Percentiles rank a stretch among this genome's conserved stretches.
Conservation (phyloP, 176 grass and related monocot genomes). For the Cymbopogon citratus region DNA sequence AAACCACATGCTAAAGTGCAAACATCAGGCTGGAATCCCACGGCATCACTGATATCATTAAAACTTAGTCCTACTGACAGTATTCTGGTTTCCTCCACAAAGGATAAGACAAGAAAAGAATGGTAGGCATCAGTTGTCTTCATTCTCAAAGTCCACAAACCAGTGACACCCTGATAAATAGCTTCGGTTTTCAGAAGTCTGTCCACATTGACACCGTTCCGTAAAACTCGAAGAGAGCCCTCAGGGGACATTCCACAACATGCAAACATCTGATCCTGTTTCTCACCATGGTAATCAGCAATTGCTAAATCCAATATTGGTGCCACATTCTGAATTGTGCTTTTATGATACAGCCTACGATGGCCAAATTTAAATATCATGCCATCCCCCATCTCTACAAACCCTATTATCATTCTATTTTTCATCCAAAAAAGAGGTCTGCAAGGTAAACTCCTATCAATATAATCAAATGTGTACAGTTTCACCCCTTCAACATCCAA, state of each 20-base stretch:
- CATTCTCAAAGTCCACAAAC: conserved; percentile 92
- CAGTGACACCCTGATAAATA: conserved; percentile 87
- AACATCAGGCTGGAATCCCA: conserved; percentile 83
- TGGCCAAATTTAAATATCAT: conserved; percentile 75
- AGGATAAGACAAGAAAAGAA: conserved; percentile 95
- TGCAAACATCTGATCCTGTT: conserved; percentile 94
- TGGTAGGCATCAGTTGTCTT: conserved; percentile 78
- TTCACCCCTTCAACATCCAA: conserved; percentile 54
- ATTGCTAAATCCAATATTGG: conserved; percentile 90
- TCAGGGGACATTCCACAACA: conserved; percentile 96
- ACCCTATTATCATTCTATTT: conserved; percentile 64
- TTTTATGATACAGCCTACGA: conserved; percentile 64
- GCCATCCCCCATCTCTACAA: conserved; percentile 97
- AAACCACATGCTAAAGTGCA: conserved; percentile 97
- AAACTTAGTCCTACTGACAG: conserved; percentile 95
- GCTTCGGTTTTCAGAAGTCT: conserved; percentile 76
- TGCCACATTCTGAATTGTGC: conserved; percentile 84
- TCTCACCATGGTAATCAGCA: conserved; percentile 88
- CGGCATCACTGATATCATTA: conserved; percentile 84
- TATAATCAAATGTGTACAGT: conserved; percentile 54
- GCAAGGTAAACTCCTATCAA: conserved; percentile 58
- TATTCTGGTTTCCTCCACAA: conserved; percentile 97
- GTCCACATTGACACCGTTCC: conserved; percentile 92
- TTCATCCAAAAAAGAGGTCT: conserved; percentile 78
- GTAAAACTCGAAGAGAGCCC: conserved; percentile 79